Evolutionary conservation across 441 rosid genomes (phyloP).

Genomic region (Gossypium trilobum): DNA sequence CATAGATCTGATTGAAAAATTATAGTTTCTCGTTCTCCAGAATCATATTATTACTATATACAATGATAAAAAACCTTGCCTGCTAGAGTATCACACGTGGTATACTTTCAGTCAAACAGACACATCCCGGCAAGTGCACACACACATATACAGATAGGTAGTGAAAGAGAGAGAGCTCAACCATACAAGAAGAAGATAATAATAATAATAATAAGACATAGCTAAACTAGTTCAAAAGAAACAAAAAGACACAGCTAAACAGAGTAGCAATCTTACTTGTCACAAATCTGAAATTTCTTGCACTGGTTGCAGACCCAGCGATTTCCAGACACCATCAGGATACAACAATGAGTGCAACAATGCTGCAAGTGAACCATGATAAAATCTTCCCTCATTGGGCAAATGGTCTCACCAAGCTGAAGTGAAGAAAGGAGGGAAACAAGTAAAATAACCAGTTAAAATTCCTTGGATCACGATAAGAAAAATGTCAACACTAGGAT

Average conservation of each 20-base stretch:
- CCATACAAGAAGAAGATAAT: not conserved
- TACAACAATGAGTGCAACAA: slow-evolving; percentile 82
- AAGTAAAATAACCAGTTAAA: not conserved
- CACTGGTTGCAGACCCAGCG: slow-evolving; percentile 94
- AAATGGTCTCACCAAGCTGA: slow-evolving; percentile 97
- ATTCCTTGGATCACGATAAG: not conserved
- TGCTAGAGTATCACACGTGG: not conserved
- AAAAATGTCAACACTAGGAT: not conserved
- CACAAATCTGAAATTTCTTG: slow-evolving; percentile 91
- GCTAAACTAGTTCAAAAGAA: too few relatives aligned
- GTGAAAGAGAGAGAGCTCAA: not conserved
- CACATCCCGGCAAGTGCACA: not conserved
- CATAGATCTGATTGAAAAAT: not conserved
- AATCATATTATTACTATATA: not conserved
- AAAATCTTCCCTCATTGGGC: slow-evolving; percentile 97
- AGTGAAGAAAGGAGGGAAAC: slow-evolving; percentile 13
- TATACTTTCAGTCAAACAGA: not conserved
- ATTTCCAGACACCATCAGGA: slow-evolving; percentile 79
- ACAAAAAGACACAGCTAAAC: slow-evolving; percentile 1
- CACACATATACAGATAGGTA: not conserved
- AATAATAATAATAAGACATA: not conserved
- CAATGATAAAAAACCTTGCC: not conserved
- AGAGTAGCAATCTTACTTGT: slow-evolving; percentile 50
- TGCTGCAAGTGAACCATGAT: slow-evolving; percentile 96
- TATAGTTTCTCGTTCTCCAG: not conserved